phyloP scores from a whole-genome alignment of 306 rosid species.

The Cucumis hystrix region DNA sequence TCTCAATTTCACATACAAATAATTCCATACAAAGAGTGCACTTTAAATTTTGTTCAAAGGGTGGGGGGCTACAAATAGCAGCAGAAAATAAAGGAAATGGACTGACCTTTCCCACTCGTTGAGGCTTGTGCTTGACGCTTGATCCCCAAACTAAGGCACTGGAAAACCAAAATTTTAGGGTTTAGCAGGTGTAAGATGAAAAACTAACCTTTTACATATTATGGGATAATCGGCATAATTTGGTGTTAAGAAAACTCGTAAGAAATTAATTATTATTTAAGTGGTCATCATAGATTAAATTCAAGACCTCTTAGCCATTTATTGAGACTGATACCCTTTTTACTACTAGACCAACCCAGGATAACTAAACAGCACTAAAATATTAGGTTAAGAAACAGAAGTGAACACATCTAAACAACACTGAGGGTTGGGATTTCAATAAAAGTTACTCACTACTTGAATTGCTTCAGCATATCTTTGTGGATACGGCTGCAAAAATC shows the following conservation, averaged over 20 bases:
- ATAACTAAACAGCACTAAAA: background rate
- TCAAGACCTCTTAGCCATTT: no score
- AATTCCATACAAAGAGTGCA: background rate
- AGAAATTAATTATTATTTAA: no score
- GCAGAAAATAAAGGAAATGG: background rate
- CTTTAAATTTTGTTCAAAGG: background rate
- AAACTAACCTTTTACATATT: background rate
- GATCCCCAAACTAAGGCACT: conserved; percentile 99
- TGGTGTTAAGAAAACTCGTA: no score
- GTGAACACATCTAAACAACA: background rate
- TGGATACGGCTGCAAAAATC: conserved; percentile 88
- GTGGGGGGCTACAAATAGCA: background rate
- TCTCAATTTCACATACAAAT: background rate
- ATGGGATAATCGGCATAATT: no score
- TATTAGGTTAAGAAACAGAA: background rate
- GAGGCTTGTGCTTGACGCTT: conserved; percentile 93
- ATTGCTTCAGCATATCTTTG: conserved; percentile 90
- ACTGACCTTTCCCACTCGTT: conserved; percentile 90
- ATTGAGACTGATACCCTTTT: no score
- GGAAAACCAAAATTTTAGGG: conserved; percentile 11
- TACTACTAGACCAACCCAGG: no score
- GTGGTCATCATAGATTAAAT: no score
- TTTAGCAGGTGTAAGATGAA: conserved; percentile 3
- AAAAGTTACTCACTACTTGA: conserved; percentile 62
- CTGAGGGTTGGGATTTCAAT: background rate